phyloP scores from a whole-genome alignment of 768 basidiomycete species.

The Termitomyces sp. region DNA sequence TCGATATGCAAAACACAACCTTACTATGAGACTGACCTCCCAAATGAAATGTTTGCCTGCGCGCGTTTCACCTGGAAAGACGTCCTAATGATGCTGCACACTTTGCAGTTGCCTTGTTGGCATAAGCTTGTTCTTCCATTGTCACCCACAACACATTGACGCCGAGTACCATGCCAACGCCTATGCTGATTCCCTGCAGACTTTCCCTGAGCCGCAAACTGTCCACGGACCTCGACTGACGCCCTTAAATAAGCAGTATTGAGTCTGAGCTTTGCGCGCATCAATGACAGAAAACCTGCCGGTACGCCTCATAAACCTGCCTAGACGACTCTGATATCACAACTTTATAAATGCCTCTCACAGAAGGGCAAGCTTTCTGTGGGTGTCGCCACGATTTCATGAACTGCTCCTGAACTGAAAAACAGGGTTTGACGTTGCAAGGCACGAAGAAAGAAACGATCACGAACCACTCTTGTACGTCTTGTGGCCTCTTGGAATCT shows the following conservation, averaged over 20 bases:
- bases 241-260: conserved; percentile 25
- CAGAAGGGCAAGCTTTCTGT: conserved; percentile 45
- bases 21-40: conserved; percentile 32
- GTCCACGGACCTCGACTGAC: conserved; percentile 37
- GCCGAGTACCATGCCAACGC: conserved; percentile 68
- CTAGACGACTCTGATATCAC: conserved; percentile 42
- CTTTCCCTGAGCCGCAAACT: conserved; percentile 42
- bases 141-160: conserved; percentile 61
- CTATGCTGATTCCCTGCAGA: conserved; percentile 67
- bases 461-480: conserved; percentile 61
- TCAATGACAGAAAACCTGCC: conserved; percentile 27
- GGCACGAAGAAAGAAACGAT: not conserved
- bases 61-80: conserved; percentile 65
- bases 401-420: conserved; percentile 60
- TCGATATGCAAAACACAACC: conserved; percentile 3
- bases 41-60: conserved; percentile 48
- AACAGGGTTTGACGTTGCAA: not conserved
- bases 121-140: conserved; percentile 52
- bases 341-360: conserved; percentile 61
- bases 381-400: conserved; percentile 63
- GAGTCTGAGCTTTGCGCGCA: not conserved
- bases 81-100: conserved; percentile 58
- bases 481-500: conserved; percentile 51
- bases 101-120: conserved; percentile 45
- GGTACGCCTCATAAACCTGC: conserved; percentile 54